Conservation (phyloP, 1,284 basidiomycete species). For the Moesziomyces sp. region DNA sequence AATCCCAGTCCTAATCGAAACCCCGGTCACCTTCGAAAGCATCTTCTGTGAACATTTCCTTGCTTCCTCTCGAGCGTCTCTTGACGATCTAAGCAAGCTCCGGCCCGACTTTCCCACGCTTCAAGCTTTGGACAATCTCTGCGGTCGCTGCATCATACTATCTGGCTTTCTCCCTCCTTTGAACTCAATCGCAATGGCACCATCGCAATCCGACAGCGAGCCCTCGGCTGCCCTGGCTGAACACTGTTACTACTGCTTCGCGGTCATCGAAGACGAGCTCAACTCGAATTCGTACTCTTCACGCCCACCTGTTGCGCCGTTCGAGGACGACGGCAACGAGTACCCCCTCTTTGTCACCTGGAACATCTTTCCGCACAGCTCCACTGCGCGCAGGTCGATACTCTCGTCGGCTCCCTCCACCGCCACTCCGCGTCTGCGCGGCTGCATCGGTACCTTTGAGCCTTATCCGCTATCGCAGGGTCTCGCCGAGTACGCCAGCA, state of each 20-base stretch:
- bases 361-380: constrained; percentile 74
- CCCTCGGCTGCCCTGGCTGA: constrained; percentile 47
- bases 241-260: constrained; percentile 72
- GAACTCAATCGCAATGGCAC: constrained; percentile 7
- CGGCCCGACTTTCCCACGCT: too few relatives aligned
- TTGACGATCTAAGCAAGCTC: too few relatives aligned
- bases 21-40: neutral
- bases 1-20: neutral
- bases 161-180: neutral
- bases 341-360: constrained; percentile 95
- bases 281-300: neutral
- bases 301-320: constrained; percentile 18
- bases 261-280: constrained; percentile 69
- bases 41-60: neutral
- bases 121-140: neutral
- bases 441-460: constrained; percentile 95
- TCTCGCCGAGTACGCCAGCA: constrained; percentile 86
- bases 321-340: constrained; percentile 21
- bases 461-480: constrained; percentile 80
- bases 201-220: neutral
- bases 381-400: constrained; percentile 10
- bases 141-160: neutral
- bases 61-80: neutral
- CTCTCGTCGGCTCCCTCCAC: constrained; percentile 69
- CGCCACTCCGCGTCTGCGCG: constrained; percentile 78